phyloP scores from a whole-genome alignment of 2,329 filamentous ascomycete species.

The Tolypocladium tropicale region DNA sequence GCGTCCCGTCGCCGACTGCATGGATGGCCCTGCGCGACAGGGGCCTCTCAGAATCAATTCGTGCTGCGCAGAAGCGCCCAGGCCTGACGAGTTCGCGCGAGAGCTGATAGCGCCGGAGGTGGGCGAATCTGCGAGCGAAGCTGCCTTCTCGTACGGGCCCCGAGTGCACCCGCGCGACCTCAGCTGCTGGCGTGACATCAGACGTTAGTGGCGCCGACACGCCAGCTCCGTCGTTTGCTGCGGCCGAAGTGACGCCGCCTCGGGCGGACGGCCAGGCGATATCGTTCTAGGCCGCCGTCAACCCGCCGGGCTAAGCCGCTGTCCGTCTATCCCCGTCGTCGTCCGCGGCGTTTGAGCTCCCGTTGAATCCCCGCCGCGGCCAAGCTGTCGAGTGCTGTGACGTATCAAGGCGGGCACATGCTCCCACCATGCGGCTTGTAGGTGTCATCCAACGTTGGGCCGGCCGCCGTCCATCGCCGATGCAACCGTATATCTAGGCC shows the following conservation, averaged over 20 bases:
- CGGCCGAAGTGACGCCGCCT: too few species aligned
- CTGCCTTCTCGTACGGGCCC: not conserved
- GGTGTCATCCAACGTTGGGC: not conserved
- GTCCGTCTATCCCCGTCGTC: not conserved
- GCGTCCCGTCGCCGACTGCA: not conserved
- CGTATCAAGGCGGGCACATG: not conserved
- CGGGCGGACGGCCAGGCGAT: not conserved
- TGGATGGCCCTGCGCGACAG: not conserved
- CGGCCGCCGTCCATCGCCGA: not conserved
- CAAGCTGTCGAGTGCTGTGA: not conserved
- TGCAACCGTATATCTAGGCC: not conserved
- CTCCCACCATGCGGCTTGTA: too few species aligned
- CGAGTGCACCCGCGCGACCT: too few species aligned
- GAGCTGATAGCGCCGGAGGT: not conserved
- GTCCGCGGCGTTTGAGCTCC: too few species aligned
- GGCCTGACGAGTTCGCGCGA: not conserved
- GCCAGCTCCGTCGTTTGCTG: not conserved
- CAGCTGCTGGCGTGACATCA: not conserved
- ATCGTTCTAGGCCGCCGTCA: not conserved
- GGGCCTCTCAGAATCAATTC: not conserved
- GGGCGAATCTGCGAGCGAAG: not conserved
- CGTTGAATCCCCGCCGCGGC: not conserved
- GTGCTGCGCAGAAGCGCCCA: not conserved
- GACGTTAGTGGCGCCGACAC: not conserved
- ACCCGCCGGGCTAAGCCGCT: not conserved